Percentiles rank a stretch among this genome's conserved stretches.
phyloP scores from a whole-genome alignment of 345 rosid genomes.

The Acer negundo region DNA sequence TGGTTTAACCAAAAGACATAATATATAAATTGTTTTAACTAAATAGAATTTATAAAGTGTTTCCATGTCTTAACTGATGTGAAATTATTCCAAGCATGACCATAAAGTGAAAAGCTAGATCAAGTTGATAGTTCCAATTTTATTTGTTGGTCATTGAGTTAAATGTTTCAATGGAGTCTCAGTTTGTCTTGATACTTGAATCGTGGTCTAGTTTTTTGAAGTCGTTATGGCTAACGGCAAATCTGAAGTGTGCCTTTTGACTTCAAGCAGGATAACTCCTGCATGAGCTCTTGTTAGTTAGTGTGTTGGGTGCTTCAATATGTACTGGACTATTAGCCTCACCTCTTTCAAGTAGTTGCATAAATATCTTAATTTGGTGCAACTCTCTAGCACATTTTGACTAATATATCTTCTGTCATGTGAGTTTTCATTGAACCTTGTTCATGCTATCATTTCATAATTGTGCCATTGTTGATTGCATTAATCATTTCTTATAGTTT shows the following conservation, averaged over 20 bases:
- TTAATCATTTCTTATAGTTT: background rate
- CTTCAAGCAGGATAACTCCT: background rate
- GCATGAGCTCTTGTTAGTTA: background rate
- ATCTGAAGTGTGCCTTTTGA: background rate
- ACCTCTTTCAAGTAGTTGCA: background rate
- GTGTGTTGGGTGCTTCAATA: background rate
- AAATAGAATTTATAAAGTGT: no score
- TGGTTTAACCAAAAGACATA: background rate
- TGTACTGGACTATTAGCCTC: background rate
- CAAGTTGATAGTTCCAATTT: constrained; percentile 3
- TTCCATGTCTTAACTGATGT: background rate
- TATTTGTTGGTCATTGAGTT: background rate
- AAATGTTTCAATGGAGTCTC: background rate
- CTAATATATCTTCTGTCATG: background rate
- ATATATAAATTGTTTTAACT: background rate
- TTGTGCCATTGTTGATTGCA: background rate
- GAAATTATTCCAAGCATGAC: background rate
- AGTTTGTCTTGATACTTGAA: no score
- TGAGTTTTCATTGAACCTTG: background rate
- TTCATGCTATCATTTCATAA: background rate
- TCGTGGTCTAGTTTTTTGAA: background rate
- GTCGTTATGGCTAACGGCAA: background rate
- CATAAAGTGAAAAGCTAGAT: background rate
- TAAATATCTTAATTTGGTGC: background rate
- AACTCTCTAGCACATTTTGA: background rate